These are phyloP conservation scores for Quambalaria eucalypti DNA, from an alignment of 1,284 basidiomycete species.

Conservation along the genomic window DNA sequence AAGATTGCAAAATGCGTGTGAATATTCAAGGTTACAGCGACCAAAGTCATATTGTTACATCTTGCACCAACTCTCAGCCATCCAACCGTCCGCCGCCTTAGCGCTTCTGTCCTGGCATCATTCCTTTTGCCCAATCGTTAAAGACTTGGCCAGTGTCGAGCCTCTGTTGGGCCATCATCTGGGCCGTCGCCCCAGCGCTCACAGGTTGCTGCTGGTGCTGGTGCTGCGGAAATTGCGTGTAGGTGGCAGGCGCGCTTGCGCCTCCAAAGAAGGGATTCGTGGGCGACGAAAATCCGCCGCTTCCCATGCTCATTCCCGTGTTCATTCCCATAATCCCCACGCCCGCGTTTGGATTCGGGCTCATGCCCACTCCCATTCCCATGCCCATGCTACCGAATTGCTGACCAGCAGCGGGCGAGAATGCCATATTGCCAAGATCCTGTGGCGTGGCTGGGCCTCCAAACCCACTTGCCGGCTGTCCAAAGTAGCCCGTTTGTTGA, in stretches of 20 bases:
- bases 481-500: too few relatives aligned
- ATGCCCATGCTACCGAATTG: not conserved
- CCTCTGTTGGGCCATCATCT: not conserved
- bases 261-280: not conserved
- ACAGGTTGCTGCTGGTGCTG: constrained; percentile 1
- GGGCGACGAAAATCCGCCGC: not conserved
- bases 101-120: not conserved
- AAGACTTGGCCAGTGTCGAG: not conserved
- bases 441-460: not conserved
- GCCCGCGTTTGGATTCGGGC: too few relatives aligned
- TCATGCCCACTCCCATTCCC: not conserved
- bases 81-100: not conserved
- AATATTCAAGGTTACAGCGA: too few relatives aligned
- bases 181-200: not conserved
- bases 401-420: not conserved
- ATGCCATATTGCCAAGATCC: not conserved
- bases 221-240: not conserved
- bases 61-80: not conserved
- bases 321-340: not conserved
- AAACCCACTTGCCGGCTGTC: not conserved
- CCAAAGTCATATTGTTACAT: not conserved
- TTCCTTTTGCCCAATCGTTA: not conserved
- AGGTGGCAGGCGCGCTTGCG: not conserved
- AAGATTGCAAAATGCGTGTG: too few relatives aligned
- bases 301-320: not conserved